Conservation (phyloP, 2,329 filamentous ascomycete species). For the Neoarthrinium moseri region DNA sequence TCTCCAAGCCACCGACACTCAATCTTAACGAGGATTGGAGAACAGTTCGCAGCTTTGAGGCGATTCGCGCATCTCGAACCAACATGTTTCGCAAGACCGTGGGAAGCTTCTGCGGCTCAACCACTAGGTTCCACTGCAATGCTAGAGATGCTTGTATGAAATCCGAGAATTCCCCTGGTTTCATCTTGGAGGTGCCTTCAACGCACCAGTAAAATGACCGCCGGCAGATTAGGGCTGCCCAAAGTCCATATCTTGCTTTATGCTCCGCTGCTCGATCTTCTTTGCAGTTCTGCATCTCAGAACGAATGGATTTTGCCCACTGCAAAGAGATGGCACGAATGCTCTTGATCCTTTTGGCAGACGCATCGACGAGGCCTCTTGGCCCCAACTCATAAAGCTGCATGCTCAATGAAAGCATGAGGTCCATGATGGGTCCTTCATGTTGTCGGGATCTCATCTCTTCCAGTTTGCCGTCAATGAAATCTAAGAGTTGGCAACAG, state of each 20-base stretch:
- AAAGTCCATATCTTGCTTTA: not conserved
- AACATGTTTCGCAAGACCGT: not conserved
- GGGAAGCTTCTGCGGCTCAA: not conserved
- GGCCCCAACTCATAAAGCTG: not conserved
- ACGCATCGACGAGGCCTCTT: not conserved
- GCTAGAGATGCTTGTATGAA: not conserved
- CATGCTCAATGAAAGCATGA: not conserved
- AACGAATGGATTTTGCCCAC: not conserved
- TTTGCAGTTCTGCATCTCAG: not conserved
- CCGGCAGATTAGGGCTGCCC: not conserved
- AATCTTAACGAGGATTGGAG: too few species aligned
- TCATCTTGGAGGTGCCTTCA: not conserved
- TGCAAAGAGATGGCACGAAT: not conserved
- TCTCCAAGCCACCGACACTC: too few species aligned
- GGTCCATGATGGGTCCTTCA: not conserved
- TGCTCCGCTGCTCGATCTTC: not conserved
- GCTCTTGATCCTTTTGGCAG: not conserved
- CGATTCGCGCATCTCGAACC: not conserved
- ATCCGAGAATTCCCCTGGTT: not conserved
- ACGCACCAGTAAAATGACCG: not conserved
- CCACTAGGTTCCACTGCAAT: not conserved
- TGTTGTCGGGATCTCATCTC: not conserved
- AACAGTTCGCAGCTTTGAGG: not conserved
- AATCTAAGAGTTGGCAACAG: constrained; percentile 41
- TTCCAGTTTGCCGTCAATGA: not conserved